Evolutionary conservation across 2,329 filamentous ascomycete genomes (phyloP).

Genomic region (Teratosphaeriaceae sp.): DNA sequence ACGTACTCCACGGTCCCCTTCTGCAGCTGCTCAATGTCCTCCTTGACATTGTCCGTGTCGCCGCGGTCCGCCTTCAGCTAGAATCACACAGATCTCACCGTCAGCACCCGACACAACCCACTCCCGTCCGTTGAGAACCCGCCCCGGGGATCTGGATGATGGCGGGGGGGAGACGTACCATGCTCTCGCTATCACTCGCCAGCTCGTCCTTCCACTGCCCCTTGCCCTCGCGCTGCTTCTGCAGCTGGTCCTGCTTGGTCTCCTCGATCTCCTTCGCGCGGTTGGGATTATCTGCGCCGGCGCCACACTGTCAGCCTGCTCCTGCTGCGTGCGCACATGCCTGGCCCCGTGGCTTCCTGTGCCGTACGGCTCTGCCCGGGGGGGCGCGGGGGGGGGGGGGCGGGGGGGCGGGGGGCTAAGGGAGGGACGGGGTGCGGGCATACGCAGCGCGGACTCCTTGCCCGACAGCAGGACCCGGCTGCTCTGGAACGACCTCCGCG

Average conservation of each 20-base stretch:
- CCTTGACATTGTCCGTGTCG: constrained; percentile 23
- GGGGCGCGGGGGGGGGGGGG: not conserved
- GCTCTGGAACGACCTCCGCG: constrained; percentile 31
- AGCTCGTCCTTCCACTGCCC: constrained; percentile 72
- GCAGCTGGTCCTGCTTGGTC: constrained; percentile 57
- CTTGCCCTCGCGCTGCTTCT: constrained; percentile 50
- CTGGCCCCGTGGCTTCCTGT: too few species aligned
- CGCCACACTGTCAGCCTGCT: too few species aligned
- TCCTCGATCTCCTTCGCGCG: constrained; percentile 39
- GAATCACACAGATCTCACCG: too few species aligned
- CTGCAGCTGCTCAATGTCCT: constrained; percentile 29
- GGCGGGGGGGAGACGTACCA: constrained; percentile 43
- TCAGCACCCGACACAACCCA: constrained; percentile 3
- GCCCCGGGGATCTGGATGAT: too few species aligned
- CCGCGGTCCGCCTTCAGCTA: constrained; percentile 32
- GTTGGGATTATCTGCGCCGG: constrained; percentile 38
- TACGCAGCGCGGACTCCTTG: constrained; percentile 42
- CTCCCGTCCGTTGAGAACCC: not conserved
- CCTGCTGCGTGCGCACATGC: too few species aligned
- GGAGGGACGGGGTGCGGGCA: constrained; percentile 11
- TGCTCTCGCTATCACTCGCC: constrained; percentile 72
- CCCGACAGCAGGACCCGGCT: constrained; percentile 30
- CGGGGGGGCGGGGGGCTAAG: not conserved
- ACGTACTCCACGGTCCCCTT: constrained; percentile 28
- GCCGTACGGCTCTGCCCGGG: too few species aligned